Evolutionary conservation across 257 asterid genomes (phyloP).

Genomic region (Solanum sitiens): DNA sequence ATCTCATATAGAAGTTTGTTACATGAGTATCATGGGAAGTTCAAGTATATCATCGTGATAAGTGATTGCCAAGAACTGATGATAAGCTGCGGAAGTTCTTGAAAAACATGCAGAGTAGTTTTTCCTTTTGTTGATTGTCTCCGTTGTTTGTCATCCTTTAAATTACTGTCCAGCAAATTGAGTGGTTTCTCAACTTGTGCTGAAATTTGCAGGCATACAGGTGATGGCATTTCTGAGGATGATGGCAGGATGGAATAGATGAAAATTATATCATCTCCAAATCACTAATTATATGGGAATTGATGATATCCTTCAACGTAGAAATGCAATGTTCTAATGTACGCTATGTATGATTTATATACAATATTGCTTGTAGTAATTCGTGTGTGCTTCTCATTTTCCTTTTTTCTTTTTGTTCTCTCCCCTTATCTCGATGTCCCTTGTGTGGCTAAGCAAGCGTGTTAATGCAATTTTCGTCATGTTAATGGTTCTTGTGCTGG

Average conservation of each 20-base stretch:
- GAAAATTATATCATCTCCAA: constrained; percentile 2
- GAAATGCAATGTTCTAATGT: background rate
- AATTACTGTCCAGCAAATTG: background rate
- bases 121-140: background rate
- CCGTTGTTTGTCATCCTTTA: background rate
- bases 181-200: background rate
- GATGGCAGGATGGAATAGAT: constrained; percentile 42
- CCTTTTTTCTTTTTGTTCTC: background rate
- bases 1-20: background rate
- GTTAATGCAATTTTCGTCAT: background rate
- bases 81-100: background rate
- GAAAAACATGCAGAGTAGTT: background rate
- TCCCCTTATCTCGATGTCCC: background rate
- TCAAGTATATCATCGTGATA: background rate
- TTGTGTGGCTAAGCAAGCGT: background rate
- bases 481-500: background rate
- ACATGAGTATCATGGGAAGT: background rate
- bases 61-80: background rate
- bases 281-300: background rate
- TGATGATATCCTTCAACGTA: constrained; percentile 9
- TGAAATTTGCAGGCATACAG: constrained; percentile 50
- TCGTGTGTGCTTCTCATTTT: background rate
- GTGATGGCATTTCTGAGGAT: constrained; percentile 55
- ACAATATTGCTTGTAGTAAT: background rate
- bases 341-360: constrained; percentile 17